Base-by-base conservation (phyloP, 2,329 filamentous ascomycete species). In the Diaporthe citri region DNA sequence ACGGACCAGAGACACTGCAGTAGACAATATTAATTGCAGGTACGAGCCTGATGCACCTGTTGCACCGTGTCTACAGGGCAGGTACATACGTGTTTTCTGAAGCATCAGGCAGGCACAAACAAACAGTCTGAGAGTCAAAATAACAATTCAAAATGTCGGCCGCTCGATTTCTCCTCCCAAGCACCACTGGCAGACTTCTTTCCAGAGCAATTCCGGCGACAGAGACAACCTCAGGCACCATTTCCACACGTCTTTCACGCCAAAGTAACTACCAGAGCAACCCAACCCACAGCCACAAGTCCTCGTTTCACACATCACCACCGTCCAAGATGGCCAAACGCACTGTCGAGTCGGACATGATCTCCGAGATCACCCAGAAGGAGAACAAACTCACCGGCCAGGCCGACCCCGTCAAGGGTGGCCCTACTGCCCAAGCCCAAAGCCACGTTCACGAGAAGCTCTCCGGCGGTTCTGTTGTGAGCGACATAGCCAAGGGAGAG, bases 371-470 rank as follows among this genome's bases (percentile, higher is more conserved):
- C 78, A 85, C 82, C 1, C 80, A 82, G 15, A 82, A 81, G 8
- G 85, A 87, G 76, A 86, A 84, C 74, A 76, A 79, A 20, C 76
- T 86, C 70, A 86, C 85, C 0, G 80, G 83, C 39, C 75, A 81
- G 70, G 79, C 80, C n/a, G 74, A 79, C 10, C 83, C 84, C 25
- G 79, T 82, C 2, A 76, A 80, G 56, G 80, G 80, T 31, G 85
- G 85, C 3, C 85, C 85, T 0, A 86, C 84, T 0, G 83, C 84
- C 22, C 80, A 81, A 70, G 85, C 84, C 4, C 84, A 86, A 75
- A 80, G 81, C 39, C 83, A 86, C 71, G 78, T 77, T 48, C 77
- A 78, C 51, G 71, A 82, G 59, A 69, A 74, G 8, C 74, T 86
- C 10, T 28, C 71, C 56, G 82, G 79, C 7, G 62, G 79, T 2